phyloP scores from a whole-genome alignment of 2,329 filamentous ascomycete genomes.

The Neonectria neomacrospora region DNA sequence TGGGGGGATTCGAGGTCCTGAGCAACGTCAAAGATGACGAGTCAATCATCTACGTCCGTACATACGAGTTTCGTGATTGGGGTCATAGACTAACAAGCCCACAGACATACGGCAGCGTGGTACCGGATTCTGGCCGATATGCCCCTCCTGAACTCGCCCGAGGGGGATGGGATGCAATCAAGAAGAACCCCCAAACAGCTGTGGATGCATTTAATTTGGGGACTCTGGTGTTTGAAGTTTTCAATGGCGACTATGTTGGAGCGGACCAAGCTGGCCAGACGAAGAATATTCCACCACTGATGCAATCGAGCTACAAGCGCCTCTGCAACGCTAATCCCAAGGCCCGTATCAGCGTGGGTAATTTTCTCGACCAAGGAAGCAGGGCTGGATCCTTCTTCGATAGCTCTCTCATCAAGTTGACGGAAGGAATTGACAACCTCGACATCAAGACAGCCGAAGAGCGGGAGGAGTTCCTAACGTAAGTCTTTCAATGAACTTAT shows the following conservation, averaged over 20 bases:
- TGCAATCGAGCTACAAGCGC: constrained; percentile 92
- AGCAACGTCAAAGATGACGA: constrained; percentile 98
- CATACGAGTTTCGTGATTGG: not conserved
- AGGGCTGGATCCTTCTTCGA: constrained; percentile 90
- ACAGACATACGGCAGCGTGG: constrained; percentile 84
- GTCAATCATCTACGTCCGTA: constrained; percentile 81
- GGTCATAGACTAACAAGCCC: constrained; percentile 21
- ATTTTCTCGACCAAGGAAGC: constrained; percentile 90
- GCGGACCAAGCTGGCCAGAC: constrained; percentile 85
- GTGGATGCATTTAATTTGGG: constrained; percentile 91
- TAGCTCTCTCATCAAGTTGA: constrained; percentile 89
- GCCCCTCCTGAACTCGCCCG: constrained; percentile 87
- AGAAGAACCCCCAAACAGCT: constrained; percentile 81
- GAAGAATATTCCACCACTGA: constrained; percentile 84
- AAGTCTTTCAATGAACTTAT: constrained; percentile 25
- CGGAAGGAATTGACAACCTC: constrained; percentile 91
- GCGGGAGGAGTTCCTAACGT: constrained; percentile 84
- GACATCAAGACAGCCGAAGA: constrained; percentile 88
- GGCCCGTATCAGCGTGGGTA: constrained; percentile 81
- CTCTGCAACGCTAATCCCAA: constrained; percentile 92
- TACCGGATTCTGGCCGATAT: constrained; percentile 87
- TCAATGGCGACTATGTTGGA: constrained; percentile 84
- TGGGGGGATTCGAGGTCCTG: constrained; percentile 91
- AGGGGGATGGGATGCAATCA: constrained; percentile 91
- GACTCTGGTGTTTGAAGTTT: constrained; percentile 86